Conservation (phyloP, 306 rosid genomes). For the Sindora glabra region DNA sequence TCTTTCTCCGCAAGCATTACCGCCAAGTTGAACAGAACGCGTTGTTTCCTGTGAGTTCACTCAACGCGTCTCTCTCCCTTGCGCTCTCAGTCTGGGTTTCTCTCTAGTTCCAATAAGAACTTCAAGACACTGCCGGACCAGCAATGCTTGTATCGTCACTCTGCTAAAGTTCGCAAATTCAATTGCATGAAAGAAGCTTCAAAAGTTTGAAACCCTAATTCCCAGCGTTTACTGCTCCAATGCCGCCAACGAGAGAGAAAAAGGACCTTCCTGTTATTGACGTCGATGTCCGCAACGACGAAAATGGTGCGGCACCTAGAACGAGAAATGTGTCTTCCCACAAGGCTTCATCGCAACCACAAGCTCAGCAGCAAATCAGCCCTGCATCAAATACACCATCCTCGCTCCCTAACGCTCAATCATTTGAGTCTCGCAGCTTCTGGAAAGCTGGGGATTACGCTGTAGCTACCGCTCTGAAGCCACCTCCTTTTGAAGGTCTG, state of each 20-base stretch:
- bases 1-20: background rate
- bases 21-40: background rate
- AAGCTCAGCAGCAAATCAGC: conserved; percentile 16
- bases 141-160: background rate
- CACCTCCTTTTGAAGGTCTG: conserved; percentile 20
- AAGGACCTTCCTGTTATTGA: conserved; percentile 9
- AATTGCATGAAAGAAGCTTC: background rate
- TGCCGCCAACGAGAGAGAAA: conserved; percentile 22
- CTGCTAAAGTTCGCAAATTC: background rate
- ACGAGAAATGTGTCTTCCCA: background rate
- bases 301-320: conserved; percentile 9
- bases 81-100: background rate
- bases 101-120: too few species aligned
- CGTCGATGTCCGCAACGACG: conserved; percentile 33
- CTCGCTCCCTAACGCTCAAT: background rate
- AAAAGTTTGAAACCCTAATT: background rate
- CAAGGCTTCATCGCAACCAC: background rate
- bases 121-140: too few species aligned
- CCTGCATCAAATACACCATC: background rate
- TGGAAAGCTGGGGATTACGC: conserved; percentile 83
- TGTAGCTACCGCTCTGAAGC: conserved; percentile 28
- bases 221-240: background rate
- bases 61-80: background rate
- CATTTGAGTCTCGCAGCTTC: conserved; percentile 43
- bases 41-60: background rate